Conservation (phyloP, 2,329 filamentous ascomycete genomes). For the Stagonosporopsis tanaceti region DNA sequence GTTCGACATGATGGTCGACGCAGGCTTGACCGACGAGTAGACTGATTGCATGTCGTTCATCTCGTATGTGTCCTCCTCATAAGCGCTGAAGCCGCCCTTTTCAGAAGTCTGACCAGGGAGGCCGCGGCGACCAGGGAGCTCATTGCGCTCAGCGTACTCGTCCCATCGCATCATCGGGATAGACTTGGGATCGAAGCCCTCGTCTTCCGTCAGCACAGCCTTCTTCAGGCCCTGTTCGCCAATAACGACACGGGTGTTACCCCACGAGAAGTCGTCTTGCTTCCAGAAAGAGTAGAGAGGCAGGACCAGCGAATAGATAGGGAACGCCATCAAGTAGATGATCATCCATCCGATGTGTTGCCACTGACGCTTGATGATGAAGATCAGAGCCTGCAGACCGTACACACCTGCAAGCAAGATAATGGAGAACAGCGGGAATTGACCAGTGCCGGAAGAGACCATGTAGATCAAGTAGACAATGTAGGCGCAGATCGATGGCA, state of each 20-base stretch:
- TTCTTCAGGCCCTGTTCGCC: constrained; percentile 92
- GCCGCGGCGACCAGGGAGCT: constrained; percentile 88
- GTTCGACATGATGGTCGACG: constrained; percentile 85
- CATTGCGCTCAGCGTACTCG: constrained; percentile 87
- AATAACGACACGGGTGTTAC: constrained; percentile 96
- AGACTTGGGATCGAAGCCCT: constrained; percentile 87
- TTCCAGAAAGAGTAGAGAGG: constrained; percentile 99
- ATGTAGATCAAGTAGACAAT: constrained; percentile 86
- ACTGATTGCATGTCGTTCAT: constrained; percentile 98
- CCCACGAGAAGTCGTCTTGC: constrained; percentile 98
- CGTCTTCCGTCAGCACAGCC: constrained; percentile 81
- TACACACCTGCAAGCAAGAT: constrained; percentile 91
- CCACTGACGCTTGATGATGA: constrained; percentile 97
- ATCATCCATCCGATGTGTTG: constrained; percentile 99
- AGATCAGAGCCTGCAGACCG: constrained; percentile 93
- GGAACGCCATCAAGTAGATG: constrained; percentile 95
- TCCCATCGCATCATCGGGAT: constrained; percentile 98
- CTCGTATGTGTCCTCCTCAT: constrained; percentile 82
- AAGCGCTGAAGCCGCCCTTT: constrained; percentile 67
- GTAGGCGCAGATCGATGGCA: constrained; percentile 88
- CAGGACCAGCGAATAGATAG: constrained; percentile 89
- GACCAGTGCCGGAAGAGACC: constrained; percentile 72
- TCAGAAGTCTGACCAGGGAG: constrained; percentile 60
- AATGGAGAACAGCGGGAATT: constrained; percentile 86
- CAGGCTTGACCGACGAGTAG: constrained; percentile 88